Evolutionary conservation across 495 filamentous ascomycete genomes (phyloP).

Genomic region (Acidiella bohemica): DNA sequence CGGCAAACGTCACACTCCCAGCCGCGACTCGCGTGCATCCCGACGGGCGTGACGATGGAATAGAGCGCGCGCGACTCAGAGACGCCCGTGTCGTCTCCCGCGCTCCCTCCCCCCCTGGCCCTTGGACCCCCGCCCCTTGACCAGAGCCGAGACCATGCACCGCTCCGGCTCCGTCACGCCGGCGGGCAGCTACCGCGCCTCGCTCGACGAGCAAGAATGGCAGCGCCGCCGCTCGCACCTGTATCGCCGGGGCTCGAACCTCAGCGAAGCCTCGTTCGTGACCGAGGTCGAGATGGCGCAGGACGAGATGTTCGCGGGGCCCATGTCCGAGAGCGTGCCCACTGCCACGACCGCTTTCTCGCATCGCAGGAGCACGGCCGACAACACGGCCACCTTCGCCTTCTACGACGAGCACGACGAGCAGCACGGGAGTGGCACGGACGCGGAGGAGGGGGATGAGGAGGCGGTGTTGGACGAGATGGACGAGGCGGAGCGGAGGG

Average conservation of each 20-base stretch:
- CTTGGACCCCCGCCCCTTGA: no score
- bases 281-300: constrained; percentile 99
- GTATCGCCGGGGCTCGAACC: no score
- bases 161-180: no score
- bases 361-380: constrained; percentile 58
- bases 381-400: constrained; percentile 78
- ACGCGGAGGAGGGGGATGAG: constrained; percentile 37
- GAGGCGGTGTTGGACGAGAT: constrained; percentile 39
- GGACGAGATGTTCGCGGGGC: constrained; percentile 89
- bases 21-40: no score
- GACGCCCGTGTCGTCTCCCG: no score
- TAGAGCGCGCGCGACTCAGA: no score
- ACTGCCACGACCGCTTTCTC: constrained; percentile 79
- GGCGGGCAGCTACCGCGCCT: no score
- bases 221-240: constrained; percentile 12
- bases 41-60: no score
- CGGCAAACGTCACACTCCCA: no score
- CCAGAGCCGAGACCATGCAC: no score
- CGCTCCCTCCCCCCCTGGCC: no score
- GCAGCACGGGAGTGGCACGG: constrained; percentile 35
- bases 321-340: constrained; percentile 86
- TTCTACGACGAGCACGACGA: constrained; percentile 62
- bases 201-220: neutral
- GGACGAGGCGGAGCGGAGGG: constrained; percentile 1
- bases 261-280: constrained; percentile 41